Conservation (phyloP, 2,329 filamentous ascomycete genomes). For the Herpotrichia juniperi region DNA sequence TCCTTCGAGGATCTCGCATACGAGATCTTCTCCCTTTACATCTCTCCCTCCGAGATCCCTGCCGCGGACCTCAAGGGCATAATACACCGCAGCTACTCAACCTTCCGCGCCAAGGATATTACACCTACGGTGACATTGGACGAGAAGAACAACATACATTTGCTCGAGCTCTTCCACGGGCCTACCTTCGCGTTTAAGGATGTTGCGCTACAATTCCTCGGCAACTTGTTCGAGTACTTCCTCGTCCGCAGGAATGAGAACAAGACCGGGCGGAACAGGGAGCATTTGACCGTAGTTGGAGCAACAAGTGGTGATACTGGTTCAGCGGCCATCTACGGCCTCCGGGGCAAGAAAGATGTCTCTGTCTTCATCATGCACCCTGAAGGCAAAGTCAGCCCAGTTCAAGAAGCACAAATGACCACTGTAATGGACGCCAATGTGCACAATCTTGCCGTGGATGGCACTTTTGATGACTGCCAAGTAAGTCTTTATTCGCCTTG, state of each 20-base stretch:
- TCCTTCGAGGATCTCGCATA: constrained; percentile 83
- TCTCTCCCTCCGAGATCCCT: constrained; percentile 83
- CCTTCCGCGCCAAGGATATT: constrained; percentile 80
- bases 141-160: constrained; percentile 72
- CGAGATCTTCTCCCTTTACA: constrained; percentile 85
- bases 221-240: constrained; percentile 95
- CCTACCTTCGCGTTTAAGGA: constrained; percentile 95
- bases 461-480: constrained; percentile 96
- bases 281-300: constrained; percentile 49
- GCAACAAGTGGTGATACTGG: constrained; percentile 68
- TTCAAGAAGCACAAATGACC: constrained; percentile 98
- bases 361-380: constrained; percentile 95
- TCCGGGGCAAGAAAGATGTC: constrained; percentile 94
- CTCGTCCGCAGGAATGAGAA: constrained; percentile 74
- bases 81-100: constrained; percentile 83
- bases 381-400: constrained; percentile 85
- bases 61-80: constrained; percentile 79
- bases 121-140: constrained; percentile 82
- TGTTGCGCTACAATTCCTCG: constrained; percentile 88
- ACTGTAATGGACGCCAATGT: constrained; percentile 90
- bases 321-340: constrained; percentile 92
- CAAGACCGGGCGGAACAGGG: constrained; percentile 69
- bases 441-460: constrained; percentile 86
- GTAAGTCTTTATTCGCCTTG: constrained; percentile 44
- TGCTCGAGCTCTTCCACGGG: constrained; percentile 95